Evolutionary conservation across 306 rosid genomes (phyloP), one percentile per base, ranked within the genome.

Genomic region (Quercus cerris): DNA sequence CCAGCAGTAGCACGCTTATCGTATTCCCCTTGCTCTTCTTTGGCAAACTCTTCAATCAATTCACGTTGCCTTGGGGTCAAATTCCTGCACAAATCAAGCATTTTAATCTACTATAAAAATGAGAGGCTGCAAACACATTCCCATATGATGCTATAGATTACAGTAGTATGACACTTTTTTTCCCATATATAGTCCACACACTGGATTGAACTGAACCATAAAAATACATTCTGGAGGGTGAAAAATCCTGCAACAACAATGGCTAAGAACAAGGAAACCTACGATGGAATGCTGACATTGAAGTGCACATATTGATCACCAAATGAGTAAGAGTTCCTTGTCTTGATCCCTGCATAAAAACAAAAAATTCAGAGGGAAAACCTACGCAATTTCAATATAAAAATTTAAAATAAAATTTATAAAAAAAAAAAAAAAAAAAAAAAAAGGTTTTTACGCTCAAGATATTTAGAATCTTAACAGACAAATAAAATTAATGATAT

Each of bases 231-330:
- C 10, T 38, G 0, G 2, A 38, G 10, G 44, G 44, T 38, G 44
- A 38, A 38, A 35, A 6, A 38, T 38, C 10, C 44, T 38, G 0
- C 10, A 38, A 38, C 44, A 38, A 38, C 44, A 38, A 20, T 75
- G 15, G 46, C 30, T 20, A 18, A 23, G 77, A 71, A 28, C 49
- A 5, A 2, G 71, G 81, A 35, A 5, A 62, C 97, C 70, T 84
- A 92, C 92, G 76, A 12, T 71, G 98, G 2, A 61, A 94, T 92
- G 93, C 90, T 83, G 90, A 94, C 86, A 52, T 88, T 92, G 80
- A 94, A 94, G 81, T 94, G 94, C 87, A 92, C 97, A 56, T 56
- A 94, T 82, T 94, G 97, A 80, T 94, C 96, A n/a, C 97, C 98
- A 2, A 92, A 87, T 17, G 94, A 18, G 75, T 82, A 87, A 49